Percentiles rank a stretch among this genome's conserved stretches.
These are phyloP conservation scores for Cichorium intybus DNA, from an alignment of 140 eudicot species.

Conservation along the genomic window DNA sequence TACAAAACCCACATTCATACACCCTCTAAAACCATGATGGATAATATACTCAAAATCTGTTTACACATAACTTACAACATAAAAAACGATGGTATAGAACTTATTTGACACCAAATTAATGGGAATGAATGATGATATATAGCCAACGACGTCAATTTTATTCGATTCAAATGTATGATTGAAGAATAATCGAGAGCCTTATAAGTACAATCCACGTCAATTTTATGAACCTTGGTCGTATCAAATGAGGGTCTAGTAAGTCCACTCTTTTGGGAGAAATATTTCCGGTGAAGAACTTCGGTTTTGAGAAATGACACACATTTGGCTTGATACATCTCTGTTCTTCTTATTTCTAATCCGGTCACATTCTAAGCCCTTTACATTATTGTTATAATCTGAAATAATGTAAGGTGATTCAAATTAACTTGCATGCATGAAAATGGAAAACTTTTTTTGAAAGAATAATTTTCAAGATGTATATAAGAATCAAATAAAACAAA, in stretches of 20 bases:
- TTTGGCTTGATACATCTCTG: conserved; percentile 29
- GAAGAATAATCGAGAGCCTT: conserved; percentile 17
- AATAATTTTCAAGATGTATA: neutral
- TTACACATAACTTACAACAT: conserved; percentile 14
- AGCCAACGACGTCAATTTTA: conserved; percentile 17
- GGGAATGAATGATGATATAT: conserved; percentile 2
- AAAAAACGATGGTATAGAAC: neutral
- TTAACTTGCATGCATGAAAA: neutral
- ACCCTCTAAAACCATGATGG: neutral
- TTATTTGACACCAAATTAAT: conserved; percentile 8
- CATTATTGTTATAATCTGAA: conserved; percentile 38
- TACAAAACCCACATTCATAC: neutral
- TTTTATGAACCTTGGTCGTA: neutral
- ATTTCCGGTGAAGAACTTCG: conserved; percentile 64
- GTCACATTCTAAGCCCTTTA: conserved; percentile 25
- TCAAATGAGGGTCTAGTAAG: conserved; percentile 38
- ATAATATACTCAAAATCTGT: neutral
- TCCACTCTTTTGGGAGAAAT: conserved; percentile 87
- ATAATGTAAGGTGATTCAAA: neutral
- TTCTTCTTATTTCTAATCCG: conserved; percentile 25
- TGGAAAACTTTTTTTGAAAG: neutral
- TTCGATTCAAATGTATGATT: conserved; percentile 33
- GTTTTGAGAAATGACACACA: conserved; percentile 37
- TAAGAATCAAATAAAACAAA: neutral
- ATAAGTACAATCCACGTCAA: conserved; percentile 12